phyloP scores from a whole-genome alignment of 805 yeast species.

The Myxozyma vanderwaltii region DNA sequence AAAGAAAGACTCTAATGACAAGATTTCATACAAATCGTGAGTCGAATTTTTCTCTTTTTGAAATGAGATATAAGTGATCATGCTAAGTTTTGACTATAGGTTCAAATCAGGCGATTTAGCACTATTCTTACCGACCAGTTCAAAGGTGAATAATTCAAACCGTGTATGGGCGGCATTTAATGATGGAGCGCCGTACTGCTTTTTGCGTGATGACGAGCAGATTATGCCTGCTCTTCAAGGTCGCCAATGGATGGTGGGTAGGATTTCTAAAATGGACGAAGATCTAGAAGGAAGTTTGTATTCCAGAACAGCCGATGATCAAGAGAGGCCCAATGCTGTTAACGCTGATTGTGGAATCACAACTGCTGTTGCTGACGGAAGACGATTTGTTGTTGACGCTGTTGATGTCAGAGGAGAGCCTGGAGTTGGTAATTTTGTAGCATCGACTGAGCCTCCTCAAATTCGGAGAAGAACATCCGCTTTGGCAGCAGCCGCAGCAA shows the following conservation, averaged over 20 bases:
- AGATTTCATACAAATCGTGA: constrained; percentile 38
- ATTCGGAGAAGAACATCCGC: constrained; percentile 19
- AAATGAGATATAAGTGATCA: no score
- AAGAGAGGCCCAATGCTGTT: not conserved
- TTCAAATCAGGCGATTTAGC: constrained; percentile 79
- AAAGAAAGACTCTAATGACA: constrained; percentile 21
- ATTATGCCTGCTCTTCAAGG: constrained; percentile 39
- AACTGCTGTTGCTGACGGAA: constrained; percentile 10
- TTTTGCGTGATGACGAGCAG: constrained; percentile 53
- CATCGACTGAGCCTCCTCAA: not conserved
- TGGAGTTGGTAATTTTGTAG: not conserved
- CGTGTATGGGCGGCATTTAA: constrained; percentile 94
- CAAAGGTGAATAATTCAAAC: constrained; percentile 31
- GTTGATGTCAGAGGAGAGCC: constrained; percentile 12
- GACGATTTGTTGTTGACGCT: constrained; percentile 28
- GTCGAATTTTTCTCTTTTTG: constrained; percentile 13
- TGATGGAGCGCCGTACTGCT: constrained; percentile 81
- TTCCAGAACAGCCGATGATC: not conserved
- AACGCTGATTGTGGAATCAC: not conserved
- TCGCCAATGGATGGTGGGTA: constrained; percentile 83
- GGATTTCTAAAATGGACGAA: constrained; percentile 61
- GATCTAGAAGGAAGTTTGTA: constrained; percentile 45
- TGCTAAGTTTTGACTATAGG: constrained; percentile 59
- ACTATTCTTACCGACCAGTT: constrained; percentile 75
- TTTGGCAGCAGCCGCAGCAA: constrained; percentile 25